Base-by-base conservation (phyloP, 257 asterid species). In the Jaltomata sinuosa region DNA sequence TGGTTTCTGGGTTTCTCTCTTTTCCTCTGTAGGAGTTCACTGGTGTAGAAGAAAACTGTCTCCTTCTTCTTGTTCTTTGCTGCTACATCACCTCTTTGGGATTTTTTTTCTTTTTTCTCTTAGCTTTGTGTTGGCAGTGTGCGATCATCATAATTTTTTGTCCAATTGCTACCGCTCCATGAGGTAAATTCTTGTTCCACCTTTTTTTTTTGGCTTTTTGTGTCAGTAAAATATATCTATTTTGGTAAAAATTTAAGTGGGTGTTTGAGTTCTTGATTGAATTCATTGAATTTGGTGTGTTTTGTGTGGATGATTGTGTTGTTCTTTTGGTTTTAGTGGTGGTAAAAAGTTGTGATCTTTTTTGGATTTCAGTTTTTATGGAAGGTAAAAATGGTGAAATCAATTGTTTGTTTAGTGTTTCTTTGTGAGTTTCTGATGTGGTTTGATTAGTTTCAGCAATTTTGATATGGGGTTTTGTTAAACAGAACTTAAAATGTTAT, bases 11-110 rank as follows among this genome's bases (percentile, higher is more conserved):
- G 52, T 69, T 40, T 42, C 80, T 72, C 53, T 57, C 31, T 25
- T 15, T 67, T 50, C 62, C 87, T 86, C 83, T 85, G 79, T 86
- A 85, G 22, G 54, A 42, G 57, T 8, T 52, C 52, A 76, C 86
- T 81, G 82, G 90, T 84, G 36, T 32, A 32, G 36, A 94, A 94
- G 95, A 87, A 92, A 94, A 93, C 86, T 82, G 25, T 83, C 84
- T 38, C 27, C 25, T 79, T 81, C 54, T 31, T 79, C 31, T 19
- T 59, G 6, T n/a, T 57, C 32, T 42, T 72, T 72, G 53, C 79
- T 81, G 49, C 74, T 83, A 69, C 77, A 76, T 82, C 38, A 80
- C 83, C 61, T 55, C 25, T 38, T 69, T 82, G 72, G 80, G 54
- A 52, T 34, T 80, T 59, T 16, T 9, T 72, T 53, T 40, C 59